Base-by-base conservation (phyloP, 805 yeast species). In the Saturnispora saitoi region DNA sequence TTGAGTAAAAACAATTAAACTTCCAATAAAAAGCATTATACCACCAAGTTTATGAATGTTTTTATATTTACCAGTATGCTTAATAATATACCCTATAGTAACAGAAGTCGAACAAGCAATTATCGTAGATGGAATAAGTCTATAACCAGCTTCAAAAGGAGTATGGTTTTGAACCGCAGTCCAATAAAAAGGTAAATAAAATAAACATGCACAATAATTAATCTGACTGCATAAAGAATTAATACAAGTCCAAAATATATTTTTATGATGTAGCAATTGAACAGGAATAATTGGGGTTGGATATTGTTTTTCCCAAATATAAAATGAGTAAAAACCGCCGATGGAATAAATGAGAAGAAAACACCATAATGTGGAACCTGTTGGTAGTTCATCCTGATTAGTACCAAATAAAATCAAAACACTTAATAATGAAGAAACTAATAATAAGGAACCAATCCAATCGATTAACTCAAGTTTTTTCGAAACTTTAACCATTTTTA, bases 201-300 rank as follows among this genome's bases (percentile, higher is more conserved):
- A 87, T 47, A 86, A 58, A 51, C 71, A 70, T 1, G 87, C 67
- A 59, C 75, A 83, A 5, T 74, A 72, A 1, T 79, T 72, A 83
- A 85, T 85, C 8, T 86, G 77, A 61, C 73, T 70, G 56, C 83
- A 80, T 77, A 85, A 77, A 61, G 80, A 81, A 38, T 82, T 72
- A 48, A 84, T 65, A 1, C 86, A 78, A 0, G 86, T 79, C 7
- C 80, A 71, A 32, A 80, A 61, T 14, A 85, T 75, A 0, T 90
- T 81, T 53, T 80, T 69, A 54, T 77, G 71, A 4, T 66, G 61
- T 54, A 84, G 65, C 34, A 84, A 62, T n/a, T 68, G 64, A 40
- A 83, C 67, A 1, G 90, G 89, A 45, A 83, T 69, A 14, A 82
- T 76, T 2, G 91, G 90, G 60, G 82, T 59, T 28, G 3, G 12